Evolutionary conservation across 768 basidiomycete genomes (phyloP).

Genomic region (Boletus tomentosulus): DNA sequence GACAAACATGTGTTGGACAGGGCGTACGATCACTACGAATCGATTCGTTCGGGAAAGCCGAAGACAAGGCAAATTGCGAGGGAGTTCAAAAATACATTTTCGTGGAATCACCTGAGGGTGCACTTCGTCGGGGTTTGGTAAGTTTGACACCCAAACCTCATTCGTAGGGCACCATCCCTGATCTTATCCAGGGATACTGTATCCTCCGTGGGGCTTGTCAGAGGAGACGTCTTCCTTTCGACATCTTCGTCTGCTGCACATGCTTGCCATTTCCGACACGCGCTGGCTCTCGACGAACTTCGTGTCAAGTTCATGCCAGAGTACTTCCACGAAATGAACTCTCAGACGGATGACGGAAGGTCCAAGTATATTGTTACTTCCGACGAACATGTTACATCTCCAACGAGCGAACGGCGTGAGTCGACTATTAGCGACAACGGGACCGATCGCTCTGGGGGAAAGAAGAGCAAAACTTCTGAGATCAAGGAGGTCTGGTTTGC

Average conservation of each 20-base stretch:
- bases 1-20: not conserved
- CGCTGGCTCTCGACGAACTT: constrained; percentile 59
- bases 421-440: not conserved
- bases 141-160: constrained; percentile 6
- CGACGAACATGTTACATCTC: not conserved
- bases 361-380: constrained; percentile 7
- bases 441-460: not conserved
- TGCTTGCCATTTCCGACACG: constrained; percentile 59
- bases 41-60: constrained; percentile 14
- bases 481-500: too few species aligned
- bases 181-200: constrained; percentile 55
- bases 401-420: not conserved
- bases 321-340: constrained; percentile 32
- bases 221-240: constrained; percentile 43
- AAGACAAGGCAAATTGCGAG: constrained; percentile 17
- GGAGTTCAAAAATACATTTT: constrained; percentile 45
- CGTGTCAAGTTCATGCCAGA: constrained; percentile 54
- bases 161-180: not conserved
- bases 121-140: constrained; percentile 55
- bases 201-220: constrained; percentile 55
- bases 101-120: constrained; percentile 37
- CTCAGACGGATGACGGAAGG: constrained; percentile 9
- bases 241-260: constrained; percentile 55
- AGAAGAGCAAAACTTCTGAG: not conserved
- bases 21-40: constrained; percentile 19